These are phyloP conservation scores for Talaromyces thailandensis DNA, from an alignment of 495 filamentous ascomycete species.

Conservation along the genomic window DNA sequence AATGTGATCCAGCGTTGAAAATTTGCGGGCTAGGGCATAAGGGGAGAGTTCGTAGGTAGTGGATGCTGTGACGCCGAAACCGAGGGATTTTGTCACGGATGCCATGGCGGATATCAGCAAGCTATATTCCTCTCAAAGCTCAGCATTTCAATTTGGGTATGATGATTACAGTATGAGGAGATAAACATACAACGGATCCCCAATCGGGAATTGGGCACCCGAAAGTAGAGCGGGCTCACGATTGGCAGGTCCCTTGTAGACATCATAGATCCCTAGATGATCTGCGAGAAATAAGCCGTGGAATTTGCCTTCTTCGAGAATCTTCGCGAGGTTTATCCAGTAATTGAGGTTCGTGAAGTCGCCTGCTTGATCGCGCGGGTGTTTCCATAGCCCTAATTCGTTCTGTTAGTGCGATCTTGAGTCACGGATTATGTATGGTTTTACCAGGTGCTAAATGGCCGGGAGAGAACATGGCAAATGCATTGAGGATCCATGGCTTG, in stretches of 20 bases:
- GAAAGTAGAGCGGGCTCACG: constrained; percentile 14
- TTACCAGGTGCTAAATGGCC: constrained; percentile 13
- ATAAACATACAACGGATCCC: constrained; percentile 28
- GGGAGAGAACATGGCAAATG: constrained; percentile 15
- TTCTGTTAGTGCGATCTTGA: neutral
- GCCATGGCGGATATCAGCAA: constrained; percentile 21
- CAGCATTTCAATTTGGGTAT: neutral
- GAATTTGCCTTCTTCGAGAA: constrained; percentile 38
- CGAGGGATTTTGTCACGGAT: constrained; percentile 18
- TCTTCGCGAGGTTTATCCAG: constrained; percentile 34
- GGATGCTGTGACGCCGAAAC: constrained; percentile 24
- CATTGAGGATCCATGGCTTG: constrained; percentile 15
- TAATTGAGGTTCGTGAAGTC: constrained; percentile 11
- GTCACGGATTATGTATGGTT: too few relatives aligned
- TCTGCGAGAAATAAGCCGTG: constrained; percentile 46
- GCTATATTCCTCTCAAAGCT: neutral
- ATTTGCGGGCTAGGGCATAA: constrained; percentile 37
- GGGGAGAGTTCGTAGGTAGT: constrained; percentile 39
- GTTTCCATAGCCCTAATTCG: constrained; percentile 11
- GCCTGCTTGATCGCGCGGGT: constrained; percentile 9
- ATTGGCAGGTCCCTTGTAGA: constrained; percentile 36
- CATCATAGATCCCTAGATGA: constrained; percentile 38
- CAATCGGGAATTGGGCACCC: constrained; percentile 41
- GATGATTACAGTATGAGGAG: neutral
- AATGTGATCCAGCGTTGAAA: constrained; percentile 46